A percentile compares a stretch with the other conserved stretches of the same genome.
These are phyloP conservation scores for Scedosporium aurantiacum DNA, from an alignment of 2,329 filamentous ascomycete species.

Conservation along the genomic window DNA sequence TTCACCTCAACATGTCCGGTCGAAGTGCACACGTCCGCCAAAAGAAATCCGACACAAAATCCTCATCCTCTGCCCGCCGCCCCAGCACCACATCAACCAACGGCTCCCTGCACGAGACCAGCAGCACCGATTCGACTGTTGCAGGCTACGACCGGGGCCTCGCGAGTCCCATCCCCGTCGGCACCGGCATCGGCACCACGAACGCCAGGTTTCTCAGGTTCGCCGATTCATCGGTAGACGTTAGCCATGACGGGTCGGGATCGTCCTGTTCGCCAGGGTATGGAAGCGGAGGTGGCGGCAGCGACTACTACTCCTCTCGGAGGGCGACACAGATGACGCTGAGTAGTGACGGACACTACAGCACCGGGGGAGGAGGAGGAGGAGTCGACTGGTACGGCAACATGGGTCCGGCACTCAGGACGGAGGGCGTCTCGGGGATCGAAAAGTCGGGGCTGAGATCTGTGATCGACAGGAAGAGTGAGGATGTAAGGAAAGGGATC, in stretches of 20 bases:
- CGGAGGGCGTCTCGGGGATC: slow-evolving; percentile 41
- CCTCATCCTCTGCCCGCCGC: slow-evolving; percentile 4
- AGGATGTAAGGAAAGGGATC: slow-evolving; percentile 40
- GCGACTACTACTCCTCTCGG: slow-evolving; percentile 1
- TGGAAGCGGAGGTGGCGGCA: background rate
- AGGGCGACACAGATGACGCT: background rate
- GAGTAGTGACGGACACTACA: slow-evolving; percentile 22
- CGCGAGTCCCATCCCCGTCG: slow-evolving; percentile 18
- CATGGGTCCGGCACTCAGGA: slow-evolving; percentile 27
- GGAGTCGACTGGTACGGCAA: slow-evolving; percentile 17
- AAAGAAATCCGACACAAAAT: slow-evolving; percentile 40
- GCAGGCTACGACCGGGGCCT: slow-evolving; percentile 25
- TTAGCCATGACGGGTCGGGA: slow-evolving; percentile 10
- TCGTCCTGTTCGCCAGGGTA: slow-evolving; percentile 1
- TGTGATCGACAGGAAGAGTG: slow-evolving; percentile 43
- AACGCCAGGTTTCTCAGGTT: slow-evolving; percentile 36
- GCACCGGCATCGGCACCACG: slow-evolving; percentile 29
- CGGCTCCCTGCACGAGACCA: slow-evolving; percentile 26
- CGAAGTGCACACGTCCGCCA: slow-evolving; percentile 48
- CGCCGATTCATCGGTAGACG: slow-evolving; percentile 25
- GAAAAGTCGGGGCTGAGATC: slow-evolving; percentile 43
- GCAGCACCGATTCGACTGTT: slow-evolving; percentile 26
- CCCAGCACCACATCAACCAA: slow-evolving; percentile 20
- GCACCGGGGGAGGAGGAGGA: slow-evolving; percentile 31
- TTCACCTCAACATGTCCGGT: slow-evolving; percentile 41